These are phyloP conservation scores for Penicillium corylophilum DNA, from an alignment of 2,329 filamentous ascomycete species.

Conservation along the genomic window DNA sequence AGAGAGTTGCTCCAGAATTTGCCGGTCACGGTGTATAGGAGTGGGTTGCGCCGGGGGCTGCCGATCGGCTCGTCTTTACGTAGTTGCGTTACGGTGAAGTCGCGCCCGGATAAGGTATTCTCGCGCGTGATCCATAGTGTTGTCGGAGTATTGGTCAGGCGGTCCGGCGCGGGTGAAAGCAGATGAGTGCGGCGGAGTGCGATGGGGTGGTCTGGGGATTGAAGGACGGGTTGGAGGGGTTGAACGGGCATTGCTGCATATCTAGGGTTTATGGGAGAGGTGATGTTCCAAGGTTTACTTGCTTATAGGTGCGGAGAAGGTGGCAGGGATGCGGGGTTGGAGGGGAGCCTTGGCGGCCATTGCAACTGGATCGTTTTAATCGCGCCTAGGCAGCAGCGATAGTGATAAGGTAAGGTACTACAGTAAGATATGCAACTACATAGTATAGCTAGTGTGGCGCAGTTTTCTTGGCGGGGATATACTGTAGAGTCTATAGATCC, in stretches of 20 bases:
- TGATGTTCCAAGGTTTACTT: not conserved
- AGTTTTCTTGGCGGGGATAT: not conserved
- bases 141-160: slow-evolving; percentile 23
- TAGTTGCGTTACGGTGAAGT: slow-evolving; percentile 15
- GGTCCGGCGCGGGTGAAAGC: slow-evolving; percentile 22
- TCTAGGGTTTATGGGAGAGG: not conserved
- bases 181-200: slow-evolving; percentile 23
- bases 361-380: not conserved
- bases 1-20: slow-evolving; percentile 19
- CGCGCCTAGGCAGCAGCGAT: not conserved
- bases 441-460: no score
- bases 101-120: slow-evolving; percentile 12
- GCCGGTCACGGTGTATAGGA: slow-evolving; percentile 18
- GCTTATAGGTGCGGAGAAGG: not conserved
- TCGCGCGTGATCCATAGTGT: slow-evolving; percentile 18
- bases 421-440: no score
- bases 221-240: slow-evolving; percentile 11
- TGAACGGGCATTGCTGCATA: slow-evolving; percentile 8
- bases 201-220: slow-evolving; percentile 22
- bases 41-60: slow-evolving; percentile 12
- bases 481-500: not conserved
- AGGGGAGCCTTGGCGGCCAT: not conserved
- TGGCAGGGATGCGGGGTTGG: not conserved
- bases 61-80: slow-evolving; percentile 17
- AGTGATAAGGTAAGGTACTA: not conserved